These are phyloP conservation scores for Cyberlindnera galapagoensis DNA, from an alignment of 805 yeast genomes.

Conservation along the genomic window DNA sequence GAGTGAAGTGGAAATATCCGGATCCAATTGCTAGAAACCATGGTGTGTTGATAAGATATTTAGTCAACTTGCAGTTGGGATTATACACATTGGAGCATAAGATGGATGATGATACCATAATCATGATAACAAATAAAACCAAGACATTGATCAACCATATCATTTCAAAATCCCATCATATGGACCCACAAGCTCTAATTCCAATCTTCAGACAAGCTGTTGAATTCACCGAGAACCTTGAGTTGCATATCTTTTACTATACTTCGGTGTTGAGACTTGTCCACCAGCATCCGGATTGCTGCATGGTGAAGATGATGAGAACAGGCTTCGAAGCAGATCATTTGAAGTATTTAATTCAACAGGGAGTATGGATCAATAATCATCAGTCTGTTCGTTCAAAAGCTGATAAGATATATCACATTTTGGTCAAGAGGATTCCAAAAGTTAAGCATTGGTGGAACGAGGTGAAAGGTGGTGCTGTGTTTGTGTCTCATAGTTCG, in stretches of 20 bases:
- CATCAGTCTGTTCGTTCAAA: conserved; percentile 18
- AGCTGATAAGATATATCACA: conserved; percentile 22
- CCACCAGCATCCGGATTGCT: conserved; percentile 27
- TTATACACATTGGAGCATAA: conserved; percentile 17
- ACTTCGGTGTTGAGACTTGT: conserved; percentile 18
- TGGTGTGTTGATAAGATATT: conserved; percentile 26
- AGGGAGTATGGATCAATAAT: conserved; percentile 29
- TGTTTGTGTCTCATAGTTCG: conserved; percentile 2
- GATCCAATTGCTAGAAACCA: conserved; percentile 29
- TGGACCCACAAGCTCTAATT: conserved; percentile 27
- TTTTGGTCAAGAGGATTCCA: conserved; percentile 16
- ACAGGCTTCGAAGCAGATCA: conserved; percentile 21
- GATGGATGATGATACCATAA: conserved; percentile 13
- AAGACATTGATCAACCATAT: conserved; percentile 17
- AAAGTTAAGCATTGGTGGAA: conserved; percentile 16
- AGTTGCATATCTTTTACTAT: conserved; percentile 23
- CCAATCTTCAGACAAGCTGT: conserved; percentile 33
- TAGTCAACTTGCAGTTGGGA: conserved; percentile 32
- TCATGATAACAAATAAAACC: conserved; percentile 16
- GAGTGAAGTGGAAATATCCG: conserved; percentile 26
- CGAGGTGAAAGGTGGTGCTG: conserved; percentile 19
- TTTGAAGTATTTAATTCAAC: conserved; percentile 28
- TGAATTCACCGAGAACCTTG: conserved; percentile 18
- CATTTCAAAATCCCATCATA: conserved; percentile 19
- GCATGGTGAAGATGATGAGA: conserved; percentile 30